phyloP scores from a whole-genome alignment of 768 basidiomycete genomes.

The Mycena filopes region DNA sequence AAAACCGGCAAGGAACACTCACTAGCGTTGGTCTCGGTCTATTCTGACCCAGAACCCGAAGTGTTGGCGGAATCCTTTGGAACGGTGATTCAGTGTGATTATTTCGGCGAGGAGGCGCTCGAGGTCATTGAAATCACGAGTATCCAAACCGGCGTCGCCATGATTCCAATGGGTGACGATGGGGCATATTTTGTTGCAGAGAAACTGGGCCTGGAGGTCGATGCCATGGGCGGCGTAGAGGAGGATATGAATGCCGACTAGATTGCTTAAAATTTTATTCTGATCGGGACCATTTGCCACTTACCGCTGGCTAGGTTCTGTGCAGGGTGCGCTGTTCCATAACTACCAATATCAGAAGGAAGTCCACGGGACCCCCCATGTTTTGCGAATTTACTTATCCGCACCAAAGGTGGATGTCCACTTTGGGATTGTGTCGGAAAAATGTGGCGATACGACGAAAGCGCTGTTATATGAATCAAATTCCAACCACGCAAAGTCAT shows the following conservation, averaged over 20 bases:
- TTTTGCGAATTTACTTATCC: too few relatives aligned
- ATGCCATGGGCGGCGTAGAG: not conserved
- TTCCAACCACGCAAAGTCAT: too few relatives aligned
- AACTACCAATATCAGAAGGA: too few relatives aligned
- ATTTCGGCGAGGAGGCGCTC: not conserved
- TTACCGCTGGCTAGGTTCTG: not conserved
- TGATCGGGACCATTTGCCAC: constrained; percentile 12
- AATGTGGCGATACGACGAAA: too few relatives aligned
- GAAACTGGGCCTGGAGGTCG: constrained; percentile 11
- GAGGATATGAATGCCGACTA: not conserved
- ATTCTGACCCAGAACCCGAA: constrained; percentile 14
- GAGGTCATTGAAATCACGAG: constrained; percentile 23
- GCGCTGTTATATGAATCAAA: too few relatives aligned
- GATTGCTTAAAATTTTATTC: not conserved
- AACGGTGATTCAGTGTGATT: not conserved
- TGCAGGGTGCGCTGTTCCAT: not conserved
- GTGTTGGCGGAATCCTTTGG: constrained; percentile 24
- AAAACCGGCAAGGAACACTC: constrained; percentile 1
- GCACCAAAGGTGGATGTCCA: too few relatives aligned
- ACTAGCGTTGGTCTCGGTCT: constrained; percentile 23
- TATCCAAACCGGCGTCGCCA: constrained; percentile 26
- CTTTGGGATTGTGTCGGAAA: too few relatives aligned
- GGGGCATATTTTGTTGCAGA: constrained; percentile 14
- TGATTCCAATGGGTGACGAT: constrained; percentile 21
- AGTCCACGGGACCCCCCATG: too few relatives aligned